Evolutionary conservation across 2,329 filamentous ascomycete genomes (phyloP), one percentile per base, ranked within the genome.

Genomic region (Fusarium longipes): DNA sequence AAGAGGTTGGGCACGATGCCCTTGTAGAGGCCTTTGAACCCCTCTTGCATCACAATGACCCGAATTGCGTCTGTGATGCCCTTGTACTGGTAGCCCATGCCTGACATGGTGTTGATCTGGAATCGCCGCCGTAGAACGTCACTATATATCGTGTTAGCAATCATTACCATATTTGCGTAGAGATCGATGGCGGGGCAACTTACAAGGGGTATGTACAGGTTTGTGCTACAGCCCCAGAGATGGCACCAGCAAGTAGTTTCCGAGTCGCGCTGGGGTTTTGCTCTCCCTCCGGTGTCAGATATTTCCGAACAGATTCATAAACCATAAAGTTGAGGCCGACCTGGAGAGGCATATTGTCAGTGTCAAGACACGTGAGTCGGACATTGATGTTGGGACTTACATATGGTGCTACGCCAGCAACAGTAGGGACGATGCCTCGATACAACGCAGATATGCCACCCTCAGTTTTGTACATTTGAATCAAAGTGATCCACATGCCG

Each of bases 91-190:
- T 97, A 98, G 49, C 96, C 96, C 89, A 99, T 95, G 50, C 96
- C 96, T 45, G 92, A 93, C 96, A 99, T 99, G 53, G 96, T 97
- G 80, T 99, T 99, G 82, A 99, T 96, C 77, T 99, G 96, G 78
- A 99, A 99, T 49, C 96, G 88, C 62, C 96, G 89, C 30, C 96
- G 92, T 54, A 99, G 84, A 4, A 99, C 95, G 76, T 97, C 94
- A 77, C 93, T 96, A 10, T 15, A 43, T 36, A 18, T 14, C 18
- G 49, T 66, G 14, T 45, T 7, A 18, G 11, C 15, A 50, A 29
- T 76, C 62, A 77, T 75, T 73, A 65, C 25, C 10, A 15, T 36
- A 38, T 8, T 14, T 18, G 25, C 54, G 71, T 14, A 17, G 7
- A 5, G 12, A 17, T 40, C 5, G 27, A 42, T 9, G 14, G 18